A percentile compares a stretch with the other conserved stretches of the same genome.
Evolutionary conservation across 139 green algal species (phyloP).

Genomic region (Micractinium sp.): DNA sequence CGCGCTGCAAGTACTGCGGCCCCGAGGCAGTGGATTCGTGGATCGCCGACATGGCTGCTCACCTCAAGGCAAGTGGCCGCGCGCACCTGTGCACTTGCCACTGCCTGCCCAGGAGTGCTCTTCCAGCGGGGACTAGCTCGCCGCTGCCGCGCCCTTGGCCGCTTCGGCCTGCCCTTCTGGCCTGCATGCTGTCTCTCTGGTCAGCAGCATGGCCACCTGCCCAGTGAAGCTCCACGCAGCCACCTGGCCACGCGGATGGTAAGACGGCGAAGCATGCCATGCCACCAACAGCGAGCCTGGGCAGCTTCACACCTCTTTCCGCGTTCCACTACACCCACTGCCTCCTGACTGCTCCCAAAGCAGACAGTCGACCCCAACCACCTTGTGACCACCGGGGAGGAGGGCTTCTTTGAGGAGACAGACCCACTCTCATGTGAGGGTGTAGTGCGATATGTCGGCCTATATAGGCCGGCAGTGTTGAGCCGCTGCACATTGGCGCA

Average conservation of each 20-base stretch:
- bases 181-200: too few species aligned
- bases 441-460: too few species aligned
- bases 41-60: constrained; percentile 50
- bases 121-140: too few species aligned
- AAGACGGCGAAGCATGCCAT: too few species aligned
- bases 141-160: too few species aligned
- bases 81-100: neutral
- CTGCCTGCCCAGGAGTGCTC: neutral
- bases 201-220: too few species aligned
- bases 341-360: neutral
- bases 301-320: neutral
- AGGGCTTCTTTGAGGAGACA: constrained; percentile 27
- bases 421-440: neutral
- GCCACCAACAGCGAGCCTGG: neutral
- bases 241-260: too few species aligned
- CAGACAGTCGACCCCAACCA: constrained; percentile 44
- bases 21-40: constrained; percentile 35
- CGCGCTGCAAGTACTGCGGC: constrained; percentile 22
- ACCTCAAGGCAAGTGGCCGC: constrained; percentile 39
- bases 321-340: neutral
- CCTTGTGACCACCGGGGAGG: constrained; percentile 48
- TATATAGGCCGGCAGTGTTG: too few species aligned
- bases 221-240: too few species aligned
- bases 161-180: too few species aligned
- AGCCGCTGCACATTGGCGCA: too few species aligned